Evolutionary conservation across 257 asterid genomes (phyloP).

Genomic region (Parsonsia alboflavescens): DNA sequence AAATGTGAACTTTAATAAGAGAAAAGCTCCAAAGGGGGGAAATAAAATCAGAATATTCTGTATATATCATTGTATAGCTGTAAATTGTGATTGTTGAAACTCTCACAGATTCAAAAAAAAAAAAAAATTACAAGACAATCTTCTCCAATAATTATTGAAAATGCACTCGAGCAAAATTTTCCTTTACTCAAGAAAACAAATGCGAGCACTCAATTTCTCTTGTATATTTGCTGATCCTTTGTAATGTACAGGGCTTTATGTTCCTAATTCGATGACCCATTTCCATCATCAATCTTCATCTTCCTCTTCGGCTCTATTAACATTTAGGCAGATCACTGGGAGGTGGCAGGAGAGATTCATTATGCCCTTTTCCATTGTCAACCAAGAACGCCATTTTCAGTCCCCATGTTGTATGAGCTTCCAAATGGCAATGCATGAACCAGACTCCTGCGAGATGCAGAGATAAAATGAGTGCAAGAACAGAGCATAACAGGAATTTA

Average conservation of each 20-base stretch:
- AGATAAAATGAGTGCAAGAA: neutral
- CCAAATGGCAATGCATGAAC: conserved; percentile 97
- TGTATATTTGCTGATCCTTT: neutral
- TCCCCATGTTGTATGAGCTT: conserved; percentile 92
- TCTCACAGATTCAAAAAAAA: conserved; percentile 5
- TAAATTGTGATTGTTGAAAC: neutral
- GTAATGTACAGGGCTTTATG: neutral
- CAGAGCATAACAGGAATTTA: too few species aligned
- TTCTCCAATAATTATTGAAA: conserved; percentile 23
- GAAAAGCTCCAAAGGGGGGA: neutral
- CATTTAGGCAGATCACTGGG: conserved; percentile 81
- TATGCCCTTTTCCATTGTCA: conserved; percentile 77
- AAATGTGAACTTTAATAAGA: too few species aligned
- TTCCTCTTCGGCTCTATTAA: conserved; percentile 20
- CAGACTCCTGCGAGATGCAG: conserved; percentile 53
- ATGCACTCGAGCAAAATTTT: conserved; percentile 22
- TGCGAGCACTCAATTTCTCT: neutral
- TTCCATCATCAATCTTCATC: too few species aligned
- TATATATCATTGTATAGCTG: neutral
- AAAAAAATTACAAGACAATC: conserved; percentile 3
- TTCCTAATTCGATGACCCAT: too few species aligned
- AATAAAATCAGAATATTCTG: neutral
- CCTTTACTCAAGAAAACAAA: conserved; percentile 25
- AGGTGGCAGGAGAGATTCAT: conserved; percentile 72
- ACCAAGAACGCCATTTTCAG: conserved; percentile 90